phyloP scores from a whole-genome alignment of 208 protist genomes.

The Wallacemonas collosoma region DNA sequence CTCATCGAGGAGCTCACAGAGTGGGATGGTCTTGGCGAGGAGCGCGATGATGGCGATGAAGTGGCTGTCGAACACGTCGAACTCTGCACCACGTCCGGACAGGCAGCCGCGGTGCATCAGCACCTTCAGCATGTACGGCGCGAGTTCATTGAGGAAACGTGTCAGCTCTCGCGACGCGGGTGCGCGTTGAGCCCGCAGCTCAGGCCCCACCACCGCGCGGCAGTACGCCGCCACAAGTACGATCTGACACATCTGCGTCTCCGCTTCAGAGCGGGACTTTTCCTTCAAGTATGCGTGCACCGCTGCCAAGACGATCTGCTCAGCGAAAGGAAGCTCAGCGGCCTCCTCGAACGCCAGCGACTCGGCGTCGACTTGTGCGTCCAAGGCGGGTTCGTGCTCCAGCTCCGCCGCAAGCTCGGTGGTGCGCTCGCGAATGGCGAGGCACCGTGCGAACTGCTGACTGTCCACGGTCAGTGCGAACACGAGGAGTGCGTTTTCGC shows the following conservation, averaged over 20 bases:
- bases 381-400: constrained; percentile 46
- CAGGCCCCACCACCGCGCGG: constrained; percentile 37
- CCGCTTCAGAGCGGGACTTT: constrained; percentile 24
- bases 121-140: constrained; percentile 59
- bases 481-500: constrained; percentile 82
- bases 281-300: constrained; percentile 67
- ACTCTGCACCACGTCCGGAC: constrained; percentile 57
- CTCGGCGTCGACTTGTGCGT: constrained; percentile 27
- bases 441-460: constrained; percentile 53
- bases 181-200: constrained; percentile 60
- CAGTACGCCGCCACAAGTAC: constrained; percentile 69
- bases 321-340: constrained; percentile 51
- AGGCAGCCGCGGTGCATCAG: constrained; percentile 45
- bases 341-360: constrained; percentile 47
- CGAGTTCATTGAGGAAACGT: constrained; percentile 56
- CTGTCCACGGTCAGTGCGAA: constrained; percentile 80
- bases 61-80: constrained; percentile 81
- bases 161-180: constrained; percentile 32
- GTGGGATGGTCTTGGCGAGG: constrained; percentile 39
- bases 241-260: constrained; percentile 63
- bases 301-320: constrained; percentile 63
- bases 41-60: constrained; percentile 57
- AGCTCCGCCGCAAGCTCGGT: constrained; percentile 44
- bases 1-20: constrained; percentile 63
- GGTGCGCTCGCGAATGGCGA: constrained; percentile 49